A percentile compares a stretch with the other conserved stretches of the same genome.
Conservation (phyloP, 2,329 filamentous ascomycete genomes). For the Hirsutella rhossiliensis region DNA sequence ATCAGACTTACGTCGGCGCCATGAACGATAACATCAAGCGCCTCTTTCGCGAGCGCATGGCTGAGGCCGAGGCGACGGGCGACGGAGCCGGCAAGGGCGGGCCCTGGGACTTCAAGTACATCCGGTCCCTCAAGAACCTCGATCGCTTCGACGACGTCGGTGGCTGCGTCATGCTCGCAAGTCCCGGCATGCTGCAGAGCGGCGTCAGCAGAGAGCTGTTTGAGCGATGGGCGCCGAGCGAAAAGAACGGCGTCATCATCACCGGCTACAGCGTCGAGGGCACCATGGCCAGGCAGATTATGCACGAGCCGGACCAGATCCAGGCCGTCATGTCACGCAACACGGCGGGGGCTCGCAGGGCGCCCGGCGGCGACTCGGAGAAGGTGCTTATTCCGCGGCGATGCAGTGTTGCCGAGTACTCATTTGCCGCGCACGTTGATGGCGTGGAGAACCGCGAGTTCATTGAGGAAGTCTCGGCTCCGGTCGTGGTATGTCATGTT, state of each 20-base stretch:
- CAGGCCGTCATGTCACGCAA: conserved; percentile 81
- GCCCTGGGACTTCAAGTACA: conserved; percentile 95
- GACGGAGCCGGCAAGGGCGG: conserved; percentile 65
- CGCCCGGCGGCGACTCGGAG: conserved; percentile 59
- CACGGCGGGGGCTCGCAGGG: conserved; percentile 48
- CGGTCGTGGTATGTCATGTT: conserved; percentile 66
- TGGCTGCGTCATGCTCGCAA: conserved; percentile 92
- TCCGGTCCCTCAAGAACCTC: conserved; percentile 81
- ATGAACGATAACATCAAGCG: conserved; percentile 99
- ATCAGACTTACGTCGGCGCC: conserved; percentile 93
- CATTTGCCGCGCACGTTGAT: conserved; percentile 93
- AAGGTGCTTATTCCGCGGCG: conserved; percentile 84
- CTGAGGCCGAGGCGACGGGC: conserved; percentile 72
- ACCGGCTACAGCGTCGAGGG: conserved; percentile 98
- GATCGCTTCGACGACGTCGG: conserved; percentile 95
- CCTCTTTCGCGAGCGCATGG: conserved; percentile 86
- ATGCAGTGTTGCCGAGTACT: conserved; percentile 88
- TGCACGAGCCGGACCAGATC: conserved; percentile 90
- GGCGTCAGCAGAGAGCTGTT: conserved; percentile 87
- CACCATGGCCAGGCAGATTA: conserved; percentile 93
- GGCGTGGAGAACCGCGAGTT: conserved; percentile 93
- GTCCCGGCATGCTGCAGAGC: conserved; percentile 96
- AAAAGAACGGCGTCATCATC: conserved; percentile 96
- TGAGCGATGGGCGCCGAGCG: conserved; percentile 90
- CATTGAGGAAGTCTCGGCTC: conserved; percentile 84